Evolutionary conservation across 176 grass and related monocot genomes (phyloP), one percentile per base, ranked within the genome.

Genomic region (Avena sativa): DNA sequence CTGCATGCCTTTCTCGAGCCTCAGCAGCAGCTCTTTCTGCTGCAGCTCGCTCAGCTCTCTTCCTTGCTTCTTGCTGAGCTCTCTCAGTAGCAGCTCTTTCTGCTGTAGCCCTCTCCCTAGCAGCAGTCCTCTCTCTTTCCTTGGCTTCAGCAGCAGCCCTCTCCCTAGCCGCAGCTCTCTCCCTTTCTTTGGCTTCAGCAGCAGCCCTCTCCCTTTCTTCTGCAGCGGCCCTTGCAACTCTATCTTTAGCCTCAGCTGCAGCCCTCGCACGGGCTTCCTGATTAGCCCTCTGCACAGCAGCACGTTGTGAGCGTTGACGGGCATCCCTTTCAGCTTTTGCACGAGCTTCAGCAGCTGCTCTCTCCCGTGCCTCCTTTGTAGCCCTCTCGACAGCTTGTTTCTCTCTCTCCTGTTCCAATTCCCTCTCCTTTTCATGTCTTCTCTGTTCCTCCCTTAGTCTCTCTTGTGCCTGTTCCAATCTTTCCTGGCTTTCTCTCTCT

Each of bases 21-120:
- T 93, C 94, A 58, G 80, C 26, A 59, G 90, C 88, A 90, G 88
- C 92, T 88, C 94, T 88, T 74, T 97, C 94, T n/a, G 81, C 86
- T n/a, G 90, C 91, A 74, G 79, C 87, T 78, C 73, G 85, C 68
- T 89, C 91, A 80, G 91, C 93, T 85, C 93, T 90, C 70, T 88
- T 88, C 58, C 91, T 84, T 64, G 91, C 91, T 87, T 95, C 91
- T 48, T 86, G 89, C 61, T 90, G 87, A 82, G 79, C 89, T 89
- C 87, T 95, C 46, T 88, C 83, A 14, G 84, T 62, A 79, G 87
- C 91, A 60, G 84, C 85, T 78, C 81, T 91, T 85, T 96, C 91
- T 81, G 91, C 79, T 46, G 71, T 23, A 32, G 79, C 89, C 61
- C 86, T 87, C 81, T 87, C 81, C 81, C 81, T 87, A 36, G 85